Evolutionary conservation across 2,329 filamentous ascomycete genomes (phyloP), one percentile per base, ranked within the genome.

Genomic region (Monilinia vaccinii-corymbosi): DNA sequence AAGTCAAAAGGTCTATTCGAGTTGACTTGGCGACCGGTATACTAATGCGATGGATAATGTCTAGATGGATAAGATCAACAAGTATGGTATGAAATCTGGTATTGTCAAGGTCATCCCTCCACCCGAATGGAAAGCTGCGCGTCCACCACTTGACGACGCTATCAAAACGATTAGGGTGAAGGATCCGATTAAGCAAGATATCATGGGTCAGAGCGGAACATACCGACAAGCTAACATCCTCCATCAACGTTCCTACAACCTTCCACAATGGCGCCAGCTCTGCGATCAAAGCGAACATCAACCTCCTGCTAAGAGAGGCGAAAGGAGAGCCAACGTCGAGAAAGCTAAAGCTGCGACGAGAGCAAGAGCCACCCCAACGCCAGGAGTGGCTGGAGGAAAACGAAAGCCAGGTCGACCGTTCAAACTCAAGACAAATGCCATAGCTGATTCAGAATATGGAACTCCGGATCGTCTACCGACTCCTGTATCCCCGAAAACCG

Each of bases 221-320:
- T 99, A 97, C 72, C 93, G 93, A 40, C 94, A 99, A 73, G 90
- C 94, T 70, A 99, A 99, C 71, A 92, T 99, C 62, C 86, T 97
- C 70, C 95, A 97, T 75, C 91, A 95, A 72, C 84, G 94, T 72
- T 91, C 91, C 16, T 99, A 99, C 77, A 99, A 97, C 68, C 79
- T 99, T 5, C 93, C 93, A 0, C 92, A 99, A 74, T 99, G 94
- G 94, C 90, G 91, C 67, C 83, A 89, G 59, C 80, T 97, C 44
- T 97, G 92, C 72, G 89, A 97, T 64, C 91, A 97, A 75, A 92
- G 90, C 71, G 92, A 96, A 69, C 91, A 99, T 72, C 94, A 97
- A 69, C 94, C 94, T 11, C 94, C 94, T 0, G 94, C 94, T 7
- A 86, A 86, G 69, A 86, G 94, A 72, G 94, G 95, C 58, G 89